Conservation (phyloP, 139 green algal genomes). For the Gonium pectorale region DNA sequence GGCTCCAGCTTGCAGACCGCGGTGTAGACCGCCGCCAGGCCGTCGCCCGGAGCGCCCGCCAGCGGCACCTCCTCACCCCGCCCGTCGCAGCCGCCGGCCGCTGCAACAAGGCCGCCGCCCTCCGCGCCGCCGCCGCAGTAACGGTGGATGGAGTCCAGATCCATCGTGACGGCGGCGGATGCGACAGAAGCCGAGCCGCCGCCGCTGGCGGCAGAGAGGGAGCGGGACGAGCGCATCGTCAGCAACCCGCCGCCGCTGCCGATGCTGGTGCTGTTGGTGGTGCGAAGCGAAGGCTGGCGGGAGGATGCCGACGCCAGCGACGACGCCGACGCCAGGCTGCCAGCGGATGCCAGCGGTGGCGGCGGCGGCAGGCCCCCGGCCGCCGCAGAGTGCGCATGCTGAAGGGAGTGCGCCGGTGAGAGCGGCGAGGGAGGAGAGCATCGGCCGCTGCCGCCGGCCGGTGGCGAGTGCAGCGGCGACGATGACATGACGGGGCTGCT, state of each 20-base stretch:
- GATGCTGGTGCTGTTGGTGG: neutral
- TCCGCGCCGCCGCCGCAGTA: neutral
- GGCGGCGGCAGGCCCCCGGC: conserved; percentile 1
- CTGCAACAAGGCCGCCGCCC: neutral
- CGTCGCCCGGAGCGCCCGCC: neutral
- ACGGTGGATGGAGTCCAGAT: conserved; percentile 7
- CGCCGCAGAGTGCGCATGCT: neutral
- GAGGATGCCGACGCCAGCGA: no score
- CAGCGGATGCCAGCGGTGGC: neutral
- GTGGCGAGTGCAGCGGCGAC: neutral
- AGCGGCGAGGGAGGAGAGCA: neutral
- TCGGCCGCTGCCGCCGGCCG: conserved; percentile 6
- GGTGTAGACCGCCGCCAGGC: neutral
- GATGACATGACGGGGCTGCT: neutral
- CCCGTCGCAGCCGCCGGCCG: neutral
- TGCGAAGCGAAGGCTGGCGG: neutral
- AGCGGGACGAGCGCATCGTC: neutral
- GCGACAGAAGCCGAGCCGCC: no score
- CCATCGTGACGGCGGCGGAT: neutral
- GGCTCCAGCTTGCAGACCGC: conserved; percentile 32
- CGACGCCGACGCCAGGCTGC: neutral
- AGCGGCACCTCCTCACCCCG: conserved; percentile 32
- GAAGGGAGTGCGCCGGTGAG: neutral
- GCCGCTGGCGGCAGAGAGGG: neutral
- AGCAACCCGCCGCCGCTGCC: neutral